Evolutionary conservation across 1,284 basidiomycete species (phyloP), one percentile per base, ranked within the genome.

Genomic region (Pulveroboletus sp.): DNA sequence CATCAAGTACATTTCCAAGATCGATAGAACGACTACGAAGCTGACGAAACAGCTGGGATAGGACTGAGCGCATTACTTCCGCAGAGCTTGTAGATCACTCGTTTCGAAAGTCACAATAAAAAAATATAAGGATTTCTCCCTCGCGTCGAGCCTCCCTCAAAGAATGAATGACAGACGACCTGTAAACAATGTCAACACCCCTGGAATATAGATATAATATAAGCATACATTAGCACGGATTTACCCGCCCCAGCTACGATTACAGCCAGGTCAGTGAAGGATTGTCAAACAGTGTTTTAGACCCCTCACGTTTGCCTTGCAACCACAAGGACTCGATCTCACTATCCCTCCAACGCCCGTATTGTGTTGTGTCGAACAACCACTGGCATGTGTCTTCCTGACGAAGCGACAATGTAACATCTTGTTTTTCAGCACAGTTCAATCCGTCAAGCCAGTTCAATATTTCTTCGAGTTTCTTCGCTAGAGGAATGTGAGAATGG

Each of bases 11-110:
- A 14, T 17, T 17, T 25, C 25, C 40, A 10, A 25, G 25, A 20
- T 33, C 24, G 14, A 29, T 12, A 17, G 22, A 17, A 24, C 15
- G n/a, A 15, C 38, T 25, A 35, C 31, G 28, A 15, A 57, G 35
- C 5, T 57, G 54, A n/a, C 25, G 28, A 20, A 57, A 31, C 1
- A 57, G 9, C 18, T 57, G 56, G 2, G 15, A 56, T 26, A 57
- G 9, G 29, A 57, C 14, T 5, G 56, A 58, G 24, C 56, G 45
- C 33, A 52, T 22, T 3, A 33, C 56, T 14, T 49, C 56, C 2
- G 35, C 53, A 15, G 56, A 33, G 29, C 15, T 39, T 29, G 54
- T 39, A 18, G 49, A 35, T 18, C 52, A 24, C 24, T 50, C 29
- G 17, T 24, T 25, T 24, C 39, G 49, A 42, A 26, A 26, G 11